Evolutionary conservation across 139 green algal genomes (phyloP).

Genomic region (Diplosphaera chodatii): DNA sequence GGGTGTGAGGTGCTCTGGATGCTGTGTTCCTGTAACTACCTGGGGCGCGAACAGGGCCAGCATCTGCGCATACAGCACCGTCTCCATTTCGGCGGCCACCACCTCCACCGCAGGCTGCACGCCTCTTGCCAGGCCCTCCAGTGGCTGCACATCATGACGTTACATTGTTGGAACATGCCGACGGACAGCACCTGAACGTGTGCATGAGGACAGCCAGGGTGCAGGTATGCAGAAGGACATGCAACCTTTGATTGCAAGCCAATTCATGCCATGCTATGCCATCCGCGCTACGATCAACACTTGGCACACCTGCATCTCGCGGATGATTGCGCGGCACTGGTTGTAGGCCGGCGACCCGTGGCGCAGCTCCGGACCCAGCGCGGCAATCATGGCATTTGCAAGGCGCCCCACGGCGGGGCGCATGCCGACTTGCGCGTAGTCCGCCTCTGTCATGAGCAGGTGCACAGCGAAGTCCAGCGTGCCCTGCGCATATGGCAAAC

Average conservation of each 20-base stretch:
- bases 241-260: too few species aligned
- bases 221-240: too few species aligned
- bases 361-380: constrained; percentile 80
- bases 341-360: constrained; percentile 59
- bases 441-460: constrained; percentile 44
- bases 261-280: too few species aligned
- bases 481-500: too few species aligned
- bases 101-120: constrained; percentile 24
- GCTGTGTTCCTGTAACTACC: too few species aligned
- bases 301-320: constrained; percentile 30
- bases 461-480: constrained; percentile 61
- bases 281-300: too few species aligned
- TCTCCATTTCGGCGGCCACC: constrained; percentile 51
- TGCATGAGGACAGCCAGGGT: too few species aligned
- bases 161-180: too few species aligned
- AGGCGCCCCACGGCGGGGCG: constrained; percentile 64
- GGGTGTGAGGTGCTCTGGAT: too few species aligned
- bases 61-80: constrained; percentile 89
- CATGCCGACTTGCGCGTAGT: constrained; percentile 38
- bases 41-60: constrained; percentile 85
- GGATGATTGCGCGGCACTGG: constrained; percentile 49
- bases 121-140: background rate
- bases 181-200: too few species aligned
- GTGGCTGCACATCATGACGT: background rate
- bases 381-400: constrained; percentile 82